Base-by-base conservation (phyloP, 257 asterid genomes). In the Ilex aquifolium region DNA sequence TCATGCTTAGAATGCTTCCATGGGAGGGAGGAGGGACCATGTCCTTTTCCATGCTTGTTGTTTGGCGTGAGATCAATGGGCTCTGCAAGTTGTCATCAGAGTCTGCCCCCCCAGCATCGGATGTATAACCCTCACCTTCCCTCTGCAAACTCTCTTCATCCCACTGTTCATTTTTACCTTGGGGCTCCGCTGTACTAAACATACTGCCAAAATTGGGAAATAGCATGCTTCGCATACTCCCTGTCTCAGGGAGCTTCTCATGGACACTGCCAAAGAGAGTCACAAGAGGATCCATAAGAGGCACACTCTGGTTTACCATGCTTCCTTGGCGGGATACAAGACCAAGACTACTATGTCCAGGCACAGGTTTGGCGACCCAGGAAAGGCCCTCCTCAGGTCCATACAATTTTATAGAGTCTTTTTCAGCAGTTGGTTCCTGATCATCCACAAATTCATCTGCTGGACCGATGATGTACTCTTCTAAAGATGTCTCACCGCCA, bases 151-250 rank as follows among this genome's bases (percentile, higher is more conserved):
- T 83, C 73, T 88, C 95, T 60, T 79, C 95, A 7, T 88, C 95
- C 94, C 95, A 88, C 62, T 85, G 87, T 10, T 81, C 87, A 5
- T 79, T 32, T 51, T 75, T 80, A 30, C 61, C 64, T n/a, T 77
- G 78, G 5, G 88, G 82, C 57, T 81, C 94, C 0, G 76, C 81
- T 0, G 80, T 66, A 73, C 95, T 88, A 76, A 88, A 83, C 95
- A 88, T 85, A 77, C 95, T 88, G 32, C 95, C 95, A 5, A 88
- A 85, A 74, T 81, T 85, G 16, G 95, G 95, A 73, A 88, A 88
- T 10, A 88, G 82, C 94, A 85, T 83, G 87, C 95, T 88, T 46
- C 91, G 74, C 83, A 80, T 83, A 65, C 93, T 85, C 21, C 91
- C 93, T 3, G 67, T 62, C 27, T 78, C 91, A 1, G 91, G 87